A percentile compares a stretch with the other conserved stretches of the same genome.
phyloP scores from a whole-genome alignment of 495 filamentous ascomycete species.

The Penicillium riverlandense region DNA sequence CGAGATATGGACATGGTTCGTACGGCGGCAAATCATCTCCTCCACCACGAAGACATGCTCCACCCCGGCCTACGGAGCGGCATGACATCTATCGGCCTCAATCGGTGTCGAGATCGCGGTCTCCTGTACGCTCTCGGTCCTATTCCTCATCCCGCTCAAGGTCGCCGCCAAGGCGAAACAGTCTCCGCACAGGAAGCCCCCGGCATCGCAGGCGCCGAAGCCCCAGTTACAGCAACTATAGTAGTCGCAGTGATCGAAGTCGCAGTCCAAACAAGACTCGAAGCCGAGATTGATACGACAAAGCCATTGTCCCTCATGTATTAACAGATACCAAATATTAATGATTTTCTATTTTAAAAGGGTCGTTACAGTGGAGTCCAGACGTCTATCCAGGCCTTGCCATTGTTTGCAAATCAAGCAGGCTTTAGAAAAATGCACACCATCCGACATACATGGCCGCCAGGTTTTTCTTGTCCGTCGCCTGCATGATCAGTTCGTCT shows the following conservation, averaged over 20 bases:
- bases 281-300: slow-evolving; percentile 21
- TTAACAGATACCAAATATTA: too few species aligned
- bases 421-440: slow-evolving; percentile 77
- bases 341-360: too few species aligned
- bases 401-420: too few species aligned
- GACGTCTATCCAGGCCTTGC: too few species aligned
- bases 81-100: slow-evolving; percentile 45
- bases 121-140: slow-evolving; percentile 33
- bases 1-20: slow-evolving; percentile 26
- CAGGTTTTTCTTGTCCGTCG: slow-evolving; percentile 68
- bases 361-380: too few species aligned
- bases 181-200: slow-evolving; percentile 21
- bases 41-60: slow-evolving; percentile 31
- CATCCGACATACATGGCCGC: slow-evolving; percentile 96
- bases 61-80: slow-evolving; percentile 30
- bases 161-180: slow-evolving; percentile 26
- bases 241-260: slow-evolving; percentile 38
- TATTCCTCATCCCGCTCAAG: slow-evolving; percentile 23
- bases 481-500: slow-evolving; percentile 81
- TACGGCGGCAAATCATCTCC: slow-evolving; percentile 20
- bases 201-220: slow-evolving; percentile 39
- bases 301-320: too few species aligned
- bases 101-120: slow-evolving; percentile 39
- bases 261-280: slow-evolving; percentile 35
- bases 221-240: slow-evolving; percentile 49